Evolutionary conservation across 768 basidiomycete genomes (phyloP).

Genomic region (Pleurotus pulmonarius): DNA sequence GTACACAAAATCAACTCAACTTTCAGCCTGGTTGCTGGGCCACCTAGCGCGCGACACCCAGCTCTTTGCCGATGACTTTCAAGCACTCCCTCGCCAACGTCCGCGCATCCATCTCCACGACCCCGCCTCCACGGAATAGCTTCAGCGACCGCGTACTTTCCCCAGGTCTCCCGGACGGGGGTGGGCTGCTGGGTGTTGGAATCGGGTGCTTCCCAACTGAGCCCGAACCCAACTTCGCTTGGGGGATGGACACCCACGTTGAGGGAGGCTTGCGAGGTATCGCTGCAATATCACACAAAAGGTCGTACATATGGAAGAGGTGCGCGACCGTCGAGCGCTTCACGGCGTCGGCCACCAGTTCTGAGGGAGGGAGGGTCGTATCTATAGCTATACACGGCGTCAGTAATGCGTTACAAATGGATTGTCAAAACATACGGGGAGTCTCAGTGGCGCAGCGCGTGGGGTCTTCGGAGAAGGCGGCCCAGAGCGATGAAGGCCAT

Average conservation of each 20-base stretch:
- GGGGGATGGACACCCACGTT: constrained; percentile 48
- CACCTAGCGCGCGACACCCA: constrained; percentile 40
- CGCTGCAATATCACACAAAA: constrained; percentile 77
- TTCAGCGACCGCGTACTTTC: constrained; percentile 10
- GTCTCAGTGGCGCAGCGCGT: constrained; percentile 48
- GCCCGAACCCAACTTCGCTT: constrained; percentile 8
- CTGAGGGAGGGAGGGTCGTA: constrained; percentile 40
- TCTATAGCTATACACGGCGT: constrained; percentile 32
- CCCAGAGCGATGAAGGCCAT: constrained; percentile 76
- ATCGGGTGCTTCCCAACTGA: constrained; percentile 8
- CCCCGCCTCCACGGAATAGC: constrained; percentile 6
- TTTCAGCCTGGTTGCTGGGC: too few species aligned
- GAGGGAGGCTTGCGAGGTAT: constrained; percentile 65
- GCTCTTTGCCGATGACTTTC: constrained; percentile 67
- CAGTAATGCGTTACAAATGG: background rate
- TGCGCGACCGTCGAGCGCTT: constrained; percentile 77
- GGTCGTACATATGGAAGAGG: constrained; percentile 82
- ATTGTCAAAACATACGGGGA: constrained; percentile 43
- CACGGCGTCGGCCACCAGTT: constrained; percentile 65
- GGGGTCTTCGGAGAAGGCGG: constrained; percentile 65
- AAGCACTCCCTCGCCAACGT: constrained; percentile 64
- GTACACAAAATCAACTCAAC: too few species aligned
- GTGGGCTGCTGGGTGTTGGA: constrained; percentile 9
- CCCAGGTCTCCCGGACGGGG: constrained; percentile 15
- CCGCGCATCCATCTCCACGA: constrained; percentile 60